Evolutionary conservation across 257 asterid species (phyloP), one percentile per base, ranked within the genome.

Genomic region (Solanum arcanum): DNA sequence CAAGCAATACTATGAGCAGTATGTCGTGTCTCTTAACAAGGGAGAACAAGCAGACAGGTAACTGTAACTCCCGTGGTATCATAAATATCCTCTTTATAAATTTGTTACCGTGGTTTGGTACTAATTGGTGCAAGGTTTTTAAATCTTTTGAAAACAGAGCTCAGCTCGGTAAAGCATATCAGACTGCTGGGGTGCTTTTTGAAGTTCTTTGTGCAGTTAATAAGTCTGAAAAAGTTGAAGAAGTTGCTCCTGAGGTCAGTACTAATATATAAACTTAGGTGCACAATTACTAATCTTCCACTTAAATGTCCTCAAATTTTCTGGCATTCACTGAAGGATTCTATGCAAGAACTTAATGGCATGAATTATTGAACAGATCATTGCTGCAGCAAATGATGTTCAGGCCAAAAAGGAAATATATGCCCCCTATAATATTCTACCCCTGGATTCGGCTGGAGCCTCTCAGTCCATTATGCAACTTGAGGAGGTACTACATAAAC

Each of bases 151-250:
- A 83, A 69, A 41, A 89, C 94, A 97, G 99, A 91, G 98, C 98
- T 91, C 95, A 94, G 93, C 99, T 97, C 85, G 99, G 97, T 62
- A 97, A 97, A 92, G 99, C 99, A 87, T 97, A 97, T 90, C 98
- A 94, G 95, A 94, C 99, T 86, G 99, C 99, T 14, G 99, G 98
- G 66, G 98, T 95, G 90, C 97, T 97, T 78, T 97, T 95, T 92
- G 99, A 97, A 91, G 99, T 96, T 88, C 98, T 97, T 75, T 97
- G 99, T 92, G 99, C 99, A 23, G 99, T 97, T 89, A 96, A 94
- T 89, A 96, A 94, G 92, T 94, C 97, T 83, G 98, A 97, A 86
- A 93, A 95, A 90, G 98, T 94, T 69, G 99, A 95, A 88, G 98
- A 97, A 92, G 98, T 97, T 89, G 94, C 98, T 27, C 98, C 98